These are phyloP conservation scores for Colletotrichum echinochloae DNA, from an alignment of 2,329 filamentous ascomycete genomes.

Conservation along the genomic window DNA sequence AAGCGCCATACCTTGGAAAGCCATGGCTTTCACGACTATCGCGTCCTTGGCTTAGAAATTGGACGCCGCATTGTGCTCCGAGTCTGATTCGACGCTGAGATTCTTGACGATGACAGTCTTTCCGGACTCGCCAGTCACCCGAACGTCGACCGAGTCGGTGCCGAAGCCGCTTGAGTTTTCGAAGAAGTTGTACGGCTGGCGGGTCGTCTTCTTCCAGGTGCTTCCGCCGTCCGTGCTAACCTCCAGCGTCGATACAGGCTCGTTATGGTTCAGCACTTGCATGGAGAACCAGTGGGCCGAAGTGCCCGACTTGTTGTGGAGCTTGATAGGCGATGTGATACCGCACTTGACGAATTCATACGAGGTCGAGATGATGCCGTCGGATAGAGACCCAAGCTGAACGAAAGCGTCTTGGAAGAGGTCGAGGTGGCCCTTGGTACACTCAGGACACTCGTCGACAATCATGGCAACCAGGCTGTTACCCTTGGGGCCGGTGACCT, in stretches of 20 bases:
- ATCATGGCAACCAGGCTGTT: conserved; percentile 73
- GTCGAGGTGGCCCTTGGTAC: conserved; percentile 55
- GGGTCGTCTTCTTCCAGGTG: conserved; percentile 68
- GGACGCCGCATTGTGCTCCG: conserved; percentile 46
- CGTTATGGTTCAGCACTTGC: conserved; percentile 74
- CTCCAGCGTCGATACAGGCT: conserved; percentile 66
- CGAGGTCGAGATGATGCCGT: conserved; percentile 51
- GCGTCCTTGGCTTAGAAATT: conserved; percentile 47
- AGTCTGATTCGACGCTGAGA: conserved; percentile 56
- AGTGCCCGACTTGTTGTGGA: conserved; percentile 59
- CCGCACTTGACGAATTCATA: conserved; percentile 55
- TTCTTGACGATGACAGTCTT: conserved; percentile 62
- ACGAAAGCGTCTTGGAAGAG: conserved; percentile 58
- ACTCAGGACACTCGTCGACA: conserved; percentile 60
- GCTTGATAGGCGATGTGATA: conserved; percentile 55
- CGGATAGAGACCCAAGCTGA: conserved; percentile 51
- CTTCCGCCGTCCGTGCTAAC: conserved; percentile 70
- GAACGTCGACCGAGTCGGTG: conserved; percentile 64
- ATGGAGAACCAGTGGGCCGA: conserved; percentile 56
- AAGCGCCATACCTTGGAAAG: not conserved
- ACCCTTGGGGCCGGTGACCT: conserved; percentile 68
- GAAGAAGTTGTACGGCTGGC: conserved; percentile 71
- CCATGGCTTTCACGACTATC: not conserved
- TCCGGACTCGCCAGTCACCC: conserved; percentile 66
- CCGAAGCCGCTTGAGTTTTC: conserved; percentile 69